Evolutionary conservation across 2,329 filamentous ascomycete genomes (phyloP).

Genomic region (Trichoderma harzianum): DNA sequence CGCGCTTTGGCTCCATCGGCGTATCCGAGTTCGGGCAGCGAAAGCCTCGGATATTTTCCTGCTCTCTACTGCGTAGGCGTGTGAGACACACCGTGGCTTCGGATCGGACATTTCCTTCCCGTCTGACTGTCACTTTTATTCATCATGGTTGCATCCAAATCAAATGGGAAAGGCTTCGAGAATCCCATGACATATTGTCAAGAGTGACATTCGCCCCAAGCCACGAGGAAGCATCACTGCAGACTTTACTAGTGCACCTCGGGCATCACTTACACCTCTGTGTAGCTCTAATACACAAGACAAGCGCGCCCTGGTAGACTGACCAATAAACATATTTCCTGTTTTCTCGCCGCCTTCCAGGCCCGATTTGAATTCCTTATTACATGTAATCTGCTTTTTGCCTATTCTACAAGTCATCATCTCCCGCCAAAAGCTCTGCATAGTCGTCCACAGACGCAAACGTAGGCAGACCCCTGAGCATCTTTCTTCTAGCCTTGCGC

Average conservation of each 20-base stretch:
- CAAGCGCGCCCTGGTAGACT: neutral
- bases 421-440: constrained; percentile 73
- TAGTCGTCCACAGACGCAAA: constrained; percentile 96
- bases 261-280: neutral
- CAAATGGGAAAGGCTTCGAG: neutral
- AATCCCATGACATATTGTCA: neutral
- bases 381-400: neutral
- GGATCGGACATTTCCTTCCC: neutral
- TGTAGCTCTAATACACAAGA: neutral
- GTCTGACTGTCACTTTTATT: neutral
- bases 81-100: neutral
- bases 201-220: neutral
- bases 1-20: neutral
- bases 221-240: neutral
- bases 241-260: neutral
- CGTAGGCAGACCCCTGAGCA: constrained; percentile 82
- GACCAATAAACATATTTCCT: neutral
- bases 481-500: constrained; percentile 63
- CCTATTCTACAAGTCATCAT: constrained; percentile 49
- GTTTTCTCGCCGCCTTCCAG: neutral
- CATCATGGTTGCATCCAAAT: neutral
- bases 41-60: neutral
- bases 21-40: neutral
- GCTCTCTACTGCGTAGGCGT: neutral
- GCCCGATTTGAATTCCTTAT: neutral